Base-by-base conservation (phyloP, 1,284 basidiomycete genomes). In the Singerocomus rubriflavus region DNA sequence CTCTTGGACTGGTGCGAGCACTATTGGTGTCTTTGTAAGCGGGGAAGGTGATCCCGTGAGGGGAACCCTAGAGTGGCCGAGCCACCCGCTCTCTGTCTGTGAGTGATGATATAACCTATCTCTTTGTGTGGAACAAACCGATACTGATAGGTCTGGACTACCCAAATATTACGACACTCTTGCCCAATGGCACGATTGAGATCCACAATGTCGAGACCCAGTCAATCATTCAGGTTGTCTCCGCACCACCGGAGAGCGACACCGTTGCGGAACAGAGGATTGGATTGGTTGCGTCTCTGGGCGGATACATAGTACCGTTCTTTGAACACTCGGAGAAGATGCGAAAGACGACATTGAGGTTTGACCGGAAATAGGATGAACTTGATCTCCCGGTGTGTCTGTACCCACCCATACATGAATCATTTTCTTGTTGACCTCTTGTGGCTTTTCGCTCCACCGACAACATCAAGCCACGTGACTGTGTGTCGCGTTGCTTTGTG, bases 1-100 rank as follows among this genome's bases (percentile, higher is more conserved):
- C n/a, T 87, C 84, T 1, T 87, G 82, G 81, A 91, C 84, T 1
- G 92, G 90, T 8, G 69, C 73, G 6, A 82, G 77, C 51, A 88
- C 90, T 0, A 74, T 96, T 48, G 93, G 93, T 0, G 71, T 96
- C 2, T 96, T 97, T 63, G 76, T 96, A 55, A 91, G 81, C 26
- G 82, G 84, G 0, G 79, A 84, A 11, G 93, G 92, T 1, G 92
- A 95, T 66, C 92, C 93, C 11, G 87, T 92, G 9, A 79, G 93
- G 39, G 92, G 92, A 2, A 94, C 93, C 3, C 72, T 96, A 31
- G 82, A 93, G 64, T 96, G 91, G 91, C 75, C 81, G 1, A 78
- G 75, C 40, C 84, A 94, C 71, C 91, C 93, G 0, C 71, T 84
- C 35, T 80, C 85, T 11, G 73, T 94, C 34, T 84, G 92, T 93